Percentiles rank a stretch among this genome's conserved stretches.
phyloP scores from a whole-genome alignment of 352 stramenopile species.

The Sclerospora graminicola region DNA sequence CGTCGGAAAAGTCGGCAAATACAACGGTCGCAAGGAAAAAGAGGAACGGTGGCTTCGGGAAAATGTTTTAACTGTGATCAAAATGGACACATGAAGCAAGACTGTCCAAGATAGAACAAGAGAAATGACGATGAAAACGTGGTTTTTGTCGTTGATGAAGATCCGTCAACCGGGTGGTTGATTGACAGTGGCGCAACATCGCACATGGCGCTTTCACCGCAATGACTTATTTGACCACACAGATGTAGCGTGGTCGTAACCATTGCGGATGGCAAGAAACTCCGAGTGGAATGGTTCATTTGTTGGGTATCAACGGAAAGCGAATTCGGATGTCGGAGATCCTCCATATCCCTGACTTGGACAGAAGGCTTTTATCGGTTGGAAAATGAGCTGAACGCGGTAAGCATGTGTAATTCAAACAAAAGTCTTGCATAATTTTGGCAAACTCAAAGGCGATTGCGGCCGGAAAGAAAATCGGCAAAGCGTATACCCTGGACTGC shows the following conservation, averaged over 20 bases:
- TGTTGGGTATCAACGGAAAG: not conserved
- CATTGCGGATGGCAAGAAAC: slow-evolving; percentile 8
- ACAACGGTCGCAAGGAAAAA: not conserved
- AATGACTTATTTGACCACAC: slow-evolving; percentile 4
- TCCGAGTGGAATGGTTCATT: slow-evolving; percentile 1
- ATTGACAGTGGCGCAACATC: slow-evolving; percentile 12
- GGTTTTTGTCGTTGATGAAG: not conserved
- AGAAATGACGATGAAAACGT: not conserved
- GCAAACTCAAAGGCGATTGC: not conserved
- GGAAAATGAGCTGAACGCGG: slow-evolving; percentile 4
- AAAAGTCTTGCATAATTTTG: slow-evolving; percentile 2
- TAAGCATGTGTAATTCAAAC: slow-evolving; percentile 7
- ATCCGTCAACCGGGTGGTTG: slow-evolving; percentile 2
- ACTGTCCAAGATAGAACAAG: not conserved
- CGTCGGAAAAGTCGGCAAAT: not conserved
- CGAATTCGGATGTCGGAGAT: slow-evolving; percentile 4
- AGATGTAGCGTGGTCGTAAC: slow-evolving; percentile 2
- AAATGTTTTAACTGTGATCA: not conserved
- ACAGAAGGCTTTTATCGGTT: slow-evolving; percentile 10
- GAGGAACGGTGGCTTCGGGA: not conserved
- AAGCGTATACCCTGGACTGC: slow-evolving; percentile 5
- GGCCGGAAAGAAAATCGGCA: not conserved
- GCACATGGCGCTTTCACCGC: slow-evolving; percentile 4
- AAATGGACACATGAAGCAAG: not conserved
- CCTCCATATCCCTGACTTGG: slow-evolving; percentile 9